These are phyloP conservation scores for Leishmania guyanensis DNA, from an alignment of 208 protist species.

Conservation along the genomic window DNA sequence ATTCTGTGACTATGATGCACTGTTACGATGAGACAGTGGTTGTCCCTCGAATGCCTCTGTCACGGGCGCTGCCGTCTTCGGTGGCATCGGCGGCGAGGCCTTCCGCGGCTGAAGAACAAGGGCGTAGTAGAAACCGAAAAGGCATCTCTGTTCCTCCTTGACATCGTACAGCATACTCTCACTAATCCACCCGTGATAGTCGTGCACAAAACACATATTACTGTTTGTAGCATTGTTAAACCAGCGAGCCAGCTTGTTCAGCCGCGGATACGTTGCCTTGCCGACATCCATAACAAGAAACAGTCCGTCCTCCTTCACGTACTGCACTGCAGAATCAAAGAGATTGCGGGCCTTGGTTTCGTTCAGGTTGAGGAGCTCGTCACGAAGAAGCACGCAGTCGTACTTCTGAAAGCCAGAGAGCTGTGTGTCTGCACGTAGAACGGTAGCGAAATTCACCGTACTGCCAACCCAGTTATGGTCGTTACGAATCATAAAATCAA, in stretches of 20 bases:
- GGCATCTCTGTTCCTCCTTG: conserved; percentile 50
- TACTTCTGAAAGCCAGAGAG: conserved; percentile 61
- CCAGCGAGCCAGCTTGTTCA: conserved; percentile 45
- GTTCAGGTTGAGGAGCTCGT: conserved; percentile 74
- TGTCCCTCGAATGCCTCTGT: background rate
- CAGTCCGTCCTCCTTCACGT: conserved; percentile 55
- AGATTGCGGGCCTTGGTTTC: conserved; percentile 45
- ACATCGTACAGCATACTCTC: conserved; percentile 69
- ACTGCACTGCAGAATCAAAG: conserved; percentile 57
- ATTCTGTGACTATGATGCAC: background rate
- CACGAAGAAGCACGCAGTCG: conserved; percentile 76
- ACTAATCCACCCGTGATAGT: conserved; percentile 79
- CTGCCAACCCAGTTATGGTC: conserved; percentile 88
- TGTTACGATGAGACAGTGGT: no score
- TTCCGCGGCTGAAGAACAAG: conserved; percentile 39
- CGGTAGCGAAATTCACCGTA: conserved; percentile 67
- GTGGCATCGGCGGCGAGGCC: background rate
- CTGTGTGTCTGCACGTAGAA: conserved; percentile 46
- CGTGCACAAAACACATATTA: conserved; percentile 73
- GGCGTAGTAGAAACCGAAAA: conserved; percentile 78
- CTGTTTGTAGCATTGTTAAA: conserved; percentile 65
- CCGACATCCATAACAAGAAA: conserved; percentile 86
- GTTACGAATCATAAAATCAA: conserved; percentile 84
- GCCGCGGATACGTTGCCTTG: conserved; percentile 38
- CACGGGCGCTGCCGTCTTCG: background rate